Evolutionary conservation across 2,329 filamentous ascomycete species (phyloP), one percentile per base, ranked within the genome.

Genomic region (Fusarium circinatum): DNA sequence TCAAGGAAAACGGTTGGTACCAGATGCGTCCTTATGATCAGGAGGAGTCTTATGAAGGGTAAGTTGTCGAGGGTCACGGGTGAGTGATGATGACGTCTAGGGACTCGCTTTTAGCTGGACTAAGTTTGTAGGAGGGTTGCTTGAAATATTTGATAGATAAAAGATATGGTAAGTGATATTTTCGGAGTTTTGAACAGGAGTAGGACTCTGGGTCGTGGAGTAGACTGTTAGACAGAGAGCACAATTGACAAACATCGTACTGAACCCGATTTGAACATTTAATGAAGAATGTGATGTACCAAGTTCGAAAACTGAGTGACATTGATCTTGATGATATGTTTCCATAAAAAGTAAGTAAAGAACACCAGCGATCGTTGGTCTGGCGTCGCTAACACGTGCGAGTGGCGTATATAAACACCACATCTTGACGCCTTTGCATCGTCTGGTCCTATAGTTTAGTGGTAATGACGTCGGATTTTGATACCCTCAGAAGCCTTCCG

Each of bases 401-500:
- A 3, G 5, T n/a, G 8, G 24, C 15, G 15, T 49, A 49, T 41
- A 48, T 65, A 49, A 44, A 8, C 1, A 5, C 10, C 6, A 14
- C n/a, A 17, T 24, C n/a, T 26, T n/a, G 3, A 15, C 18, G 8
- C 2, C 6, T 3, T 7, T 6, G 10, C 26, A 68, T 28, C 30
- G 26, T 47, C 15, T 47, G 66, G 66, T 68, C 66, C 66, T 68
- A 68, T 68, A 69, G 66, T 68, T 68, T 68, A 68, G 66, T 69
- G 66, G 66, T 68, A 68, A 68, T 68, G 65, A 68, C 65, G 65
- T 68, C 65, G 65, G 65, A 68, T 68, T 68, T 68, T 68, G 65
- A 68, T 49, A 34, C 15, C 11, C 17, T 68, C 65, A 22, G 34
- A 68, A 68, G 57, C 65, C 41, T 68, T 68, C 65, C 65, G 65